Evolutionary conservation across 2,329 filamentous ascomycete genomes (phyloP).

Genomic region (Teratosphaeria pseudoeucalypti): DNA sequence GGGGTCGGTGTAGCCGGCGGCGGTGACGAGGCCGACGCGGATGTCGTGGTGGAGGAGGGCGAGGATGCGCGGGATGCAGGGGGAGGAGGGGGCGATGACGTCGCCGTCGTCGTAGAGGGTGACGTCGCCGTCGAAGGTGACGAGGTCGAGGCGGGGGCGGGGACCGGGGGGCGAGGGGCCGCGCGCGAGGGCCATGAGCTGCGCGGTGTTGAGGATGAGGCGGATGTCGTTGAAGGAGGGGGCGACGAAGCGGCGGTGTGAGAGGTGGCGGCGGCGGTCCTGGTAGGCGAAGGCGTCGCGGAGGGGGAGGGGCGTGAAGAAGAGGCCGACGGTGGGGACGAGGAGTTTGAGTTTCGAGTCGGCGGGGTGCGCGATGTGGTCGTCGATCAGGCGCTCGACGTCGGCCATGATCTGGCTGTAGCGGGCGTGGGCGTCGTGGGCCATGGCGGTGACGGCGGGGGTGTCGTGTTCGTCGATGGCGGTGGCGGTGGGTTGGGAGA

Average conservation of each 20-base stretch:
- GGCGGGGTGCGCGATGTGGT: conserved; percentile 58
- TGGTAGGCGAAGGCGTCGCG: conserved; percentile 89
- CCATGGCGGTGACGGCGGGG: conserved; percentile 52
- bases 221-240: conserved; percentile 96
- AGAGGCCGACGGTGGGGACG: conserved; percentile 81
- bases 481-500: conserved; percentile 88
- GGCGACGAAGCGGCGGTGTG: conserved; percentile 80
- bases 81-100: conserved; percentile 62
- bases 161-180: conserved; percentile 32
- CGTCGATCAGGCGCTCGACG: conserved; percentile 81
- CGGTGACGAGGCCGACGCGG: conserved; percentile 89
- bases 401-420: conserved; percentile 95
- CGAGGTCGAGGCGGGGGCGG: conserved; percentile 55
- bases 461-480: conserved; percentile 66
- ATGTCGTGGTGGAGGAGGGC: conserved; percentile 68
- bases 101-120: conserved; percentile 81
- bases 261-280: conserved; percentile 76
- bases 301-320: conserved; percentile 80
- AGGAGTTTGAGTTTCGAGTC: conserved; percentile 84
- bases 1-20: conserved; percentile 85
- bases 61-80: conserved; percentile 59
- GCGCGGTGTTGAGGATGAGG: conserved; percentile 85
- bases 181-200: conserved; percentile 80
- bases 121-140: conserved; percentile 96
- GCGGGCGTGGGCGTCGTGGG: conserved; percentile 68